Evolutionary conservation across 2,329 filamentous ascomycete species (phyloP).

Genomic region (Aspergillus chevalieri): DNA sequence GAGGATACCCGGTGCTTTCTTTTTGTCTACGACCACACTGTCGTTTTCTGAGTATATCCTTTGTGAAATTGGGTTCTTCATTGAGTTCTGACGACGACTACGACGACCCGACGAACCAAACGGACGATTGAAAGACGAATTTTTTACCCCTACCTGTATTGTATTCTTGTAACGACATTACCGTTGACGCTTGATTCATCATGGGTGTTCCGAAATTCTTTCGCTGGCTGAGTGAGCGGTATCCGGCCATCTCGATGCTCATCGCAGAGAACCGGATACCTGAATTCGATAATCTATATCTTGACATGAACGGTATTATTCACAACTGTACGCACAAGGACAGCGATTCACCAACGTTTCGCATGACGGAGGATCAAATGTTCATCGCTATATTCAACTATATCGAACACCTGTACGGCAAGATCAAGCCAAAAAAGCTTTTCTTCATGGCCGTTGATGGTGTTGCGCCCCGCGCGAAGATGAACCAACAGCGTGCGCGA

Average conservation of each 20-base stretch:
- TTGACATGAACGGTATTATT: conserved; percentile 95
- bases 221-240: conserved; percentile 98
- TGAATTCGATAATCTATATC: conserved; percentile 94
- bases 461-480: conserved; percentile 94
- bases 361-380: conserved; percentile 97
- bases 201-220: conserved; percentile 85
- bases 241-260: conserved; percentile 95
- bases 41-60: conserved; percentile 10
- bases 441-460: conserved; percentile 99
- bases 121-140: conserved; percentile 1
- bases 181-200: conserved; percentile 22
- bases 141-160: background rate
- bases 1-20: conserved; percentile 14
- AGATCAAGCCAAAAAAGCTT: conserved; percentile 95
- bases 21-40: conserved; percentile 11
- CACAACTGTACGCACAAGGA: conserved; percentile 99
- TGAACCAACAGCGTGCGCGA: conserved; percentile 97
- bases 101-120: conserved; percentile 12
- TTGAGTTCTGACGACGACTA: conserved; percentile 14
- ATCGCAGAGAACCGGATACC: conserved; percentile 98
- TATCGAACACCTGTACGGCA: conserved; percentile 96
- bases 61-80: conserved; percentile 14
- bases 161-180: background rate
- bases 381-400: conserved; percentile 99
- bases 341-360: conserved; percentile 82